Evolutionary conservation across 2,329 filamentous ascomycete species (phyloP), one percentile per base, ranked within the genome.

Genomic region (Diaporthe nobilis): DNA sequence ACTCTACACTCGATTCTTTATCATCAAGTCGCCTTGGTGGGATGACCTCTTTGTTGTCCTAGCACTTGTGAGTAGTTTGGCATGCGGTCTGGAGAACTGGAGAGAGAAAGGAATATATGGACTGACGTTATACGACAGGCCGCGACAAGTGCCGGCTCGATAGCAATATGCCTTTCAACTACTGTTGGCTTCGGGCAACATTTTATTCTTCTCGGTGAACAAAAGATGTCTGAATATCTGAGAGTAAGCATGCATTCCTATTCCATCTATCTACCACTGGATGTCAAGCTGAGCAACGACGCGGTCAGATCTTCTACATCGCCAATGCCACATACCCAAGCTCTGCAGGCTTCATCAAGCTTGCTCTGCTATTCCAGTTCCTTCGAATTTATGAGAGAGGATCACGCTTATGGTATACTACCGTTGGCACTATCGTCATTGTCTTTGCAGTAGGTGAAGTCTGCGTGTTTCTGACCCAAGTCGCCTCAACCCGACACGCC

Each of bases 351-450:
- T 73, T 77, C 15, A 79, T 79, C 60, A 79, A 79, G 49, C n/a
- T 79, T 63, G 78, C 78, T n/a, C 34, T 79, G 31, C 73, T 79
- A 0, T 79, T 79, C 53, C 78, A 79, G 49, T 79, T 78, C n/a
- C 60, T 79, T 1, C 78, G 78, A 17, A 72, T 79, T 31, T 78
- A 79, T 34, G 78, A 79, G 7, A 61, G 53, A 31, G 71, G 63
- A 15, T 65, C 74, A 28, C 71, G 73, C 4, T 74, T 78, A 4
- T 78, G 78, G 7, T 71, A 61, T 39, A 65, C 80, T 15, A 78
- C 79, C 10, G 60, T 81, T 8, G 57, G 63, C 20, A 70, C 81
- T 39, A 79, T 81, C 61, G 55, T 78, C 9, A 78, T 83, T 58
- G 82, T 81, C 6, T 78, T 39, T 25, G 65, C 22, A 31, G 61